phyloP scores from a whole-genome alignment of 2,329 filamentous ascomycete genomes.

The Ceratocystis papillata region DNA sequence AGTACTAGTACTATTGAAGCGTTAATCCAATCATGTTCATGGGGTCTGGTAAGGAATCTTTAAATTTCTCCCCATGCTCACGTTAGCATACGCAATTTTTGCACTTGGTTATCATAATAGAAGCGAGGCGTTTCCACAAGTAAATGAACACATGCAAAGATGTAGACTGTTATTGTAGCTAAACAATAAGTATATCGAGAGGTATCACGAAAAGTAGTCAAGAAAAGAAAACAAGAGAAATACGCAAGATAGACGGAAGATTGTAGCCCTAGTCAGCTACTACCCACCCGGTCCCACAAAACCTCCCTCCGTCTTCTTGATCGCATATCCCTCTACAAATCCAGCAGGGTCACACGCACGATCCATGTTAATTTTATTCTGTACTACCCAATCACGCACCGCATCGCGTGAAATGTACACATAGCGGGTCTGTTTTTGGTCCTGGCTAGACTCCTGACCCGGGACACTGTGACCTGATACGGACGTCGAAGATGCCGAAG shows the following conservation, averaged over 20 bases:
- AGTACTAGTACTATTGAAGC: background rate
- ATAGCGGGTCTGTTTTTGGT: slow-evolving; percentile 28
- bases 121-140: slow-evolving; percentile 15
- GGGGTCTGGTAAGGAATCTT: background rate
- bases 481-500: too few species aligned
- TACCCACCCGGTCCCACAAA: background rate
- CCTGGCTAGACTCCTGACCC: background rate
- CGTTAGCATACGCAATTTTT: slow-evolving; percentile 14
- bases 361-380: slow-evolving; percentile 51
- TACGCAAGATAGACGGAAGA: background rate
- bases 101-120: slow-evolving; percentile 19
- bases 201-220: slow-evolving; percentile 1
- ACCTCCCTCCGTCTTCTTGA: slow-evolving; percentile 30
- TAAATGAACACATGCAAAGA: background rate
- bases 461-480: too few species aligned
- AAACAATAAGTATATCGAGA: background rate
- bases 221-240: background rate
- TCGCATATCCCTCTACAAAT: slow-evolving; percentile 58
- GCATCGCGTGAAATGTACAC: slow-evolving; percentile 45
- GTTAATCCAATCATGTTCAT: background rate
- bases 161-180: background rate
- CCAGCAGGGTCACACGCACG: slow-evolving; percentile 61
- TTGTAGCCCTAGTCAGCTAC: too few species aligned
- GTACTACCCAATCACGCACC: slow-evolving; percentile 56
- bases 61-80: background rate